phyloP scores from a whole-genome alignment of 2,329 filamentous ascomycete species.

The Claviceps sp. region DNA sequence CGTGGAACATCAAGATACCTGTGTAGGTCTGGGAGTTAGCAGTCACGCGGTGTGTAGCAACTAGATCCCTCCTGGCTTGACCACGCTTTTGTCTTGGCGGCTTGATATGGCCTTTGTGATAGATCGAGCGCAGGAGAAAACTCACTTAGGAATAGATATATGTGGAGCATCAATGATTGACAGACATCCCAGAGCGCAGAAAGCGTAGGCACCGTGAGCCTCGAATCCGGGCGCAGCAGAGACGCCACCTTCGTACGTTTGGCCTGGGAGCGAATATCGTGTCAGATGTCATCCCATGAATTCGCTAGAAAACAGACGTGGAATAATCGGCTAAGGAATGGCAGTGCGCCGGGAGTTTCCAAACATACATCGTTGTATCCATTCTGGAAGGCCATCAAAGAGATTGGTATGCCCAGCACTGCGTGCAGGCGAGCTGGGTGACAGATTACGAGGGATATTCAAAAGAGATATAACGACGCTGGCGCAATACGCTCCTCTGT shows the following conservation, averaged over 20 bases:
- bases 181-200: constrained; percentile 82
- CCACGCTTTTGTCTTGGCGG: neutral
- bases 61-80: neutral
- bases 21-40: constrained; percentile 15
- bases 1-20: constrained; percentile 65
- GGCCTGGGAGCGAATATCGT: constrained; percentile 39
- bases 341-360: neutral
- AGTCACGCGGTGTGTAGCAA: constrained; percentile 11
- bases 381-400: constrained; percentile 61
- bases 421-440: constrained; percentile 55
- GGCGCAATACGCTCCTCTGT: constrained; percentile 81
- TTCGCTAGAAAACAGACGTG: constrained; percentile 7
- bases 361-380: constrained; percentile 63
- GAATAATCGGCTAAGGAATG: constrained; percentile 6
- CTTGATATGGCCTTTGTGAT: neutral
- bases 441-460: constrained; percentile 67
- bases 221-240: constrained; percentile 74
- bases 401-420: constrained; percentile 50
- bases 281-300: constrained; percentile 4
- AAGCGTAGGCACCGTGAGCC: constrained; percentile 93
- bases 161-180: constrained; percentile 73
- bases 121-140: constrained; percentile 8
- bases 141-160: constrained; percentile 58
- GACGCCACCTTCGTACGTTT: constrained; percentile 92
- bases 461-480: constrained; percentile 73